phyloP scores from a whole-genome alignment of 2,329 filamentous ascomycete genomes.

The Pseudocercospora pini-densiflorae region DNA sequence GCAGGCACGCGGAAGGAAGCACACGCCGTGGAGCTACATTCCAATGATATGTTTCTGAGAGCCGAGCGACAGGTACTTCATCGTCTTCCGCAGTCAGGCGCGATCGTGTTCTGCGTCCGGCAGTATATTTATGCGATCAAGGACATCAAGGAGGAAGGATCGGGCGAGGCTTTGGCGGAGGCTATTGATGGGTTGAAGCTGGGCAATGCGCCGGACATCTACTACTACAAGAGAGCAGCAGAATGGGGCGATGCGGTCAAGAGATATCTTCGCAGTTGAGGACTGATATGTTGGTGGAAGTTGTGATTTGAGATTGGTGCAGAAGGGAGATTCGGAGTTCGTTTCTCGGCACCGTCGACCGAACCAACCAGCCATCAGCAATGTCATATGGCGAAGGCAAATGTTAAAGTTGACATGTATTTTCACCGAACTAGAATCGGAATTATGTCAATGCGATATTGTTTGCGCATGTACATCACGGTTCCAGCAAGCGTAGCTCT shows the following conservation, averaged over 20 bases:
- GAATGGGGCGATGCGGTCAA: neutral
- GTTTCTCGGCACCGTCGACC: too few relatives aligned
- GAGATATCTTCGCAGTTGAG: neutral
- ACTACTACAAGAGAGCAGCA: neutral
- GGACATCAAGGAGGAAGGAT: neutral
- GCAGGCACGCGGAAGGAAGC: neutral
- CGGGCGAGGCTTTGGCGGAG: neutral
- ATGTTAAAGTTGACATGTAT: too few relatives aligned
- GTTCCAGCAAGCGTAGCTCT: too few relatives aligned
- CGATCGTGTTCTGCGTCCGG: neutral
- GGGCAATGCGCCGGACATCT: neutral
- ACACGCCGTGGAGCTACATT: neutral
- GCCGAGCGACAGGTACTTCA: neutral
- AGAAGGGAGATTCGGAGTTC: neutral
- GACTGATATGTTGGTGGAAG: neutral
- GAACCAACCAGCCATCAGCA: too few relatives aligned
- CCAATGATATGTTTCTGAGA: neutral
- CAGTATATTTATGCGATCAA: neutral
- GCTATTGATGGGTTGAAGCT: neutral
- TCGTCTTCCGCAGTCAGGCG: neutral
- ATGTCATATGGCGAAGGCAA: too few relatives aligned
- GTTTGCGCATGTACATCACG: too few relatives aligned
- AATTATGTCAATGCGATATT: too few relatives aligned
- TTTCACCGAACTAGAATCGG: too few relatives aligned
- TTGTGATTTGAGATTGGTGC: neutral